A percentile compares a stretch with the other conserved stretches of the same genome.
Conservation (phyloP, 192 early-diverging fungal genomes). For the Coemansia sp. region DNA sequence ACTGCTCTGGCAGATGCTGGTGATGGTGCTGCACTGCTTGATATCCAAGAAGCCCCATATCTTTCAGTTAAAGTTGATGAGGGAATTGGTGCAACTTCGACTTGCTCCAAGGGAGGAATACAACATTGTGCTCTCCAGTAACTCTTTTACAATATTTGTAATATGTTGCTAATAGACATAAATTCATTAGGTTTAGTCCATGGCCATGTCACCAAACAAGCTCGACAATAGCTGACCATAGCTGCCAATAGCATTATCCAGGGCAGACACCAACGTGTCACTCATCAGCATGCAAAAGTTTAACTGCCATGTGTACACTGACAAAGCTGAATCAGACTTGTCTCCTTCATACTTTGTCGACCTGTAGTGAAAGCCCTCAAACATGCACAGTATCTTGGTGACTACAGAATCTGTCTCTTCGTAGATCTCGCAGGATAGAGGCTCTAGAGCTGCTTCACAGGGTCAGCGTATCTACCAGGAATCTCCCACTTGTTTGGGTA, state of each 20-base stretch:
- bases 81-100: slow-evolving; percentile 46
- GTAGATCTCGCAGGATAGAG: slow-evolving; percentile 42
- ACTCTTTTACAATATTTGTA: neutral
- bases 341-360: slow-evolving; percentile 32
- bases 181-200: slow-evolving; percentile 24
- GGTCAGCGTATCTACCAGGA: slow-evolving; percentile 48
- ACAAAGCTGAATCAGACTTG: slow-evolving; percentile 10
- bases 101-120: slow-evolving; percentile 22
- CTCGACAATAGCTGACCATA: too few relatives aligned
- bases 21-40: slow-evolving; percentile 16
- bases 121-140: slow-evolving; percentile 38
- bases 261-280: neutral
- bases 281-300: slow-evolving; percentile 43
- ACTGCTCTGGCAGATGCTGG: neutral
- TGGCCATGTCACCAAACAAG: slow-evolving; percentile 36
- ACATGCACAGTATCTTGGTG: slow-evolving; percentile 28
- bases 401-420: slow-evolving; percentile 47
- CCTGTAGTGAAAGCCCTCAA: slow-evolving; percentile 41
- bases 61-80: slow-evolving; percentile 44
- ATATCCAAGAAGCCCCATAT: slow-evolving; percentile 53
- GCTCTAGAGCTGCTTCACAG: slow-evolving; percentile 34
- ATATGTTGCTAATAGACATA: slow-evolving; percentile 1
- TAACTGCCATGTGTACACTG: slow-evolving; percentile 38
- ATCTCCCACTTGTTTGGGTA: slow-evolving; percentile 55
- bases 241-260: too few relatives aligned